Evolutionary conservation across 2,329 filamentous ascomycete species (phyloP).

Genomic region (Penicillium sp.): DNA sequence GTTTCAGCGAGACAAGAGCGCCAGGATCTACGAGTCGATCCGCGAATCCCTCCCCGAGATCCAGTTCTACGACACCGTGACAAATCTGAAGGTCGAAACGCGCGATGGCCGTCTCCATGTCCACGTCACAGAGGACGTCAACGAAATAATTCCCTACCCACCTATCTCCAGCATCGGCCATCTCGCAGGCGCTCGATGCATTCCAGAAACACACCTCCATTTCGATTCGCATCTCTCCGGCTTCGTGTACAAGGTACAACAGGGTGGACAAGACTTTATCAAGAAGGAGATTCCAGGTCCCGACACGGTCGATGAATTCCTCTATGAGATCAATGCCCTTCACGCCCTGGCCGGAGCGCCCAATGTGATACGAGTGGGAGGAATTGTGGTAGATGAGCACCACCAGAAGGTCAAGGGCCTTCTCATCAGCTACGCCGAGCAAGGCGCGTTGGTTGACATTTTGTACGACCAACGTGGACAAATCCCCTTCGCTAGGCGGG

Average conservation of each 20-base stretch:
- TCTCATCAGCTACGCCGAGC: conserved; percentile 83
- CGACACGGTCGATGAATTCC: conserved; percentile 92
- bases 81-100: conserved; percentile 92
- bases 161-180: conserved; percentile 74
- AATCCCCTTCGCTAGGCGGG: conserved; percentile 71
- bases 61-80: conserved; percentile 94
- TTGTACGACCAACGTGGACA: conserved; percentile 75
- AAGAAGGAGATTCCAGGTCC: conserved; percentile 98
- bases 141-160: conserved; percentile 91
- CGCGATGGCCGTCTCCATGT: conserved; percentile 86
- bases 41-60: conserved; percentile 91
- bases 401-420: conserved; percentile 79
- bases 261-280: conserved; percentile 72
- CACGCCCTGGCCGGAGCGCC: conserved; percentile 72
- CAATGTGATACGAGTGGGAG: conserved; percentile 84
- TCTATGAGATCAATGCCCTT: conserved; percentile 97
- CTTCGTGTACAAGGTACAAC: conserved; percentile 91
- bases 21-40: conserved; percentile 92
- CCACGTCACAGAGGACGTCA: conserved; percentile 95
- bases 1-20: conserved; percentile 89
- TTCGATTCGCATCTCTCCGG: conserved; percentile 95
- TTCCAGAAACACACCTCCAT: conserved; percentile 74
- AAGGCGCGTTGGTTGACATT: conserved; percentile 86
- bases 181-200: conserved; percentile 54
- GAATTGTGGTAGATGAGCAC: conserved; percentile 81